Evolutionary conservation across 345 rosid genomes (phyloP).

Genomic region (Draba incana): DNA sequence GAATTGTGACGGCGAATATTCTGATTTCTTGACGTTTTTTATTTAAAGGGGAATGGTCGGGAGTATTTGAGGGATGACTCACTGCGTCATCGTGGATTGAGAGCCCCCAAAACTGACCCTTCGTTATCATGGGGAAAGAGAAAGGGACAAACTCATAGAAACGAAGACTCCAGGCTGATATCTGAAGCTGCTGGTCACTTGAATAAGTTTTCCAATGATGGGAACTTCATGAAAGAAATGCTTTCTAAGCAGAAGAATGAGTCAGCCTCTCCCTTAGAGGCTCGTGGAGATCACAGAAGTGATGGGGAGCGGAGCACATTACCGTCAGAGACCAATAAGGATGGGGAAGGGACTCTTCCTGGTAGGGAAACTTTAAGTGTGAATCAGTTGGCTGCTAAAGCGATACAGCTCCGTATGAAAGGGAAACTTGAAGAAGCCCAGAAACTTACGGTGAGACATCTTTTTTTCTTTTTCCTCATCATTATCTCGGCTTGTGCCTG

Average conservation of each 20-base stretch:
- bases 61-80: slow-evolving; percentile 73
- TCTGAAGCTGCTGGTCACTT: slow-evolving; percentile 62
- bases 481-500: neutral
- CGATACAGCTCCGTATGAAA: slow-evolving; percentile 82
- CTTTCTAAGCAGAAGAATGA: slow-evolving; percentile 46
- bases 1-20: slow-evolving; percentile 4
- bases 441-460: slow-evolving; percentile 62
- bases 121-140: slow-evolving; percentile 79
- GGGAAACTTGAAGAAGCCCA: slow-evolving; percentile 92
- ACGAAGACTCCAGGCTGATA: slow-evolving; percentile 56
- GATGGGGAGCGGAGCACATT: slow-evolving; percentile 33
- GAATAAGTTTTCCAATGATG: slow-evolving; percentile 78
- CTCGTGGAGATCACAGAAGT: slow-evolving; percentile 37
- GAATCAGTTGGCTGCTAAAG: slow-evolving; percentile 88
- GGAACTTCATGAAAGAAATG: slow-evolving; percentile 69
- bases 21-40: slow-evolving; percentile 4
- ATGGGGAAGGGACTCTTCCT: slow-evolving; percentile 38
- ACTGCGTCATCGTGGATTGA: slow-evolving; percentile 57
- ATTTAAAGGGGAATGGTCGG: slow-evolving; percentile 41
- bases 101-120: slow-evolving; percentile 67
- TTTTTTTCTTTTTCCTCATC: neutral
- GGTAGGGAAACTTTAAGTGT: slow-evolving; percentile 55
- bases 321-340: slow-evolving; percentile 31
- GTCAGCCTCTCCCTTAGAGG: slow-evolving; percentile 37
- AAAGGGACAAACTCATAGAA: slow-evolving; percentile 47